Percentiles rank a stretch among this genome's conserved stretches.
These are phyloP conservation scores for Albugo candida DNA, from an alignment of 352 stramenopile species.

Conservation along the genomic window DNA sequence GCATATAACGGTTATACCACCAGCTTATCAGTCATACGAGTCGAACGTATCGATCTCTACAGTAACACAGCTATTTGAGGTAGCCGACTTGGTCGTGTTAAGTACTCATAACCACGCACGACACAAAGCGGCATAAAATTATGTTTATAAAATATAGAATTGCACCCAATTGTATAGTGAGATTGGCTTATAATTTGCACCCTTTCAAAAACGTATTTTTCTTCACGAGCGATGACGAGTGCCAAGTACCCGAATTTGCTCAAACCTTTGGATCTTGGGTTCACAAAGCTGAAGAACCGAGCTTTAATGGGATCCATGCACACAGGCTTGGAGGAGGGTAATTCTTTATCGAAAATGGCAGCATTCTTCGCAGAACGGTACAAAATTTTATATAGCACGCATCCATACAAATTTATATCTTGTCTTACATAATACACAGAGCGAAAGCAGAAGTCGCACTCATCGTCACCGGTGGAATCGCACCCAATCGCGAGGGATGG, in stretches of 20 bases:
- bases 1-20: no score
- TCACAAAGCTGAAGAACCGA: conserved; percentile 70
- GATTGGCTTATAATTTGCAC: no score
- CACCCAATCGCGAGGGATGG: conserved; percentile 85
- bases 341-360: conserved; percentile 67
- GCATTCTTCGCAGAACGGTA: conserved; percentile 87
- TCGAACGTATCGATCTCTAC: no score
- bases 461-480: conserved; percentile 86
- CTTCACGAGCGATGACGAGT: conserved; percentile 12
- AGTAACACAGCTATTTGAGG: no score
- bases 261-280: conserved; percentile 56
- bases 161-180: no score
- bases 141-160: no score
- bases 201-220: no score
- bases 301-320: conserved; percentile 87
- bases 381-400: neutral
- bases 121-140: no score
- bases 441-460: conserved; percentile 85
- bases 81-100: no score
- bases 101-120: no score
- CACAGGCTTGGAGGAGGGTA: conserved; percentile 77
- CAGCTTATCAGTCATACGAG: no score
- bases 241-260: conserved; percentile 59
- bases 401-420: neutral
- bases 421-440: conserved; percentile 8